phyloP scores from a whole-genome alignment of 345 rosid species.

The Gossypium longicalyx region DNA sequence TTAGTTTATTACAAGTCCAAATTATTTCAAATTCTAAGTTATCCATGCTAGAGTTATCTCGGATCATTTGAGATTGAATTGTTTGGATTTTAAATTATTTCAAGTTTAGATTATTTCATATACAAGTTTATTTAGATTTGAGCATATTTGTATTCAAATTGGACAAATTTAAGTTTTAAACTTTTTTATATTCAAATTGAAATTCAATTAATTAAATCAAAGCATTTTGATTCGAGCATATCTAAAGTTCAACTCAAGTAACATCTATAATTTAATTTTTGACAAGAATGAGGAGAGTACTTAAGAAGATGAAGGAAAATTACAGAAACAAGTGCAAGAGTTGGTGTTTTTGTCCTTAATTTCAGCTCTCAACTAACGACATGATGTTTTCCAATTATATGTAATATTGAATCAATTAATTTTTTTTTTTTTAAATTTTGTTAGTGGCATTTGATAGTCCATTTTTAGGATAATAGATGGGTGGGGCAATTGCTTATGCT shows the following conservation, averaged over 20 bases:
- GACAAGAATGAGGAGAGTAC: background rate
- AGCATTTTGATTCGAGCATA: too few relatives aligned
- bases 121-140: too few relatives aligned
- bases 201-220: too few relatives aligned
- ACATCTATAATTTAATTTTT: too few relatives aligned
- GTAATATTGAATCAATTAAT: background rate
- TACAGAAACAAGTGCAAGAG: background rate
- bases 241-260: too few relatives aligned
- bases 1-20: background rate
- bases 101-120: too few relatives aligned
- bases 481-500: conserved; percentile 15
- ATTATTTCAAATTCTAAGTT: background rate
- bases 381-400: background rate
- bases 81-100: background rate
- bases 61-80: background rate
- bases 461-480: conserved; percentile 17
- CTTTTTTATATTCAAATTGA: too few relatives aligned
- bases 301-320: background rate
- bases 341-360: too few relatives aligned
- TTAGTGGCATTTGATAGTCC: background rate
- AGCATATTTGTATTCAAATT: background rate
- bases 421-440: background rate
- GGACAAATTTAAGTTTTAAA: background rate
- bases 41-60: background rate
- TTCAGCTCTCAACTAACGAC: background rate